Evolutionary conservation across 805 yeast genomes (phyloP).

Genomic region (Blastobotrys attinorum): DNA sequence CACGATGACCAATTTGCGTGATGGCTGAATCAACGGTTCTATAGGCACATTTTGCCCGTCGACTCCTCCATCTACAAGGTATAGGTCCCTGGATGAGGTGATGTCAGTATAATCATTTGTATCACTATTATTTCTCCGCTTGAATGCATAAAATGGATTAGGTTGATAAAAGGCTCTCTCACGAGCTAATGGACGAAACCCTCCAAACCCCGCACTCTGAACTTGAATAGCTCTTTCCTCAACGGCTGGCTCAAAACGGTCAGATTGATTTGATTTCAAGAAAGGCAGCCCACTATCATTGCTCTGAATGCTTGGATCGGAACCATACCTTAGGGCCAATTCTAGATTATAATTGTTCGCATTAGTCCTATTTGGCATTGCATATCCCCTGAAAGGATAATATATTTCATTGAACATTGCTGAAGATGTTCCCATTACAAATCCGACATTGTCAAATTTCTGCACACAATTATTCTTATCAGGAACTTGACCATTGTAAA

Average conservation of each 20-base stretch:
- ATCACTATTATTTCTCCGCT: slow-evolving; percentile 32
- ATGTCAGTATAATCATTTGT: slow-evolving; percentile 27
- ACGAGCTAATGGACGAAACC: slow-evolving; percentile 16
- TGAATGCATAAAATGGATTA: slow-evolving; percentile 52
- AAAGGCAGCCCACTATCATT: not conserved
- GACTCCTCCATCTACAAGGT: slow-evolving; percentile 69
- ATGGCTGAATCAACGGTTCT: slow-evolving; percentile 52
- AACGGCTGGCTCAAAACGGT: not conserved
- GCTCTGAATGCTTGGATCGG: not conserved
- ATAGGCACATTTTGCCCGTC: slow-evolving; percentile 60
- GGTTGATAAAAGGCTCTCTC: slow-evolving; percentile 66
- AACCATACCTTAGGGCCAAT: too few species aligned
- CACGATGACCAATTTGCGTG: slow-evolving; percentile 52
- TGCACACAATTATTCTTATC: slow-evolving; percentile 27
- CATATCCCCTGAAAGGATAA: not conserved
- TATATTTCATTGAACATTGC: slow-evolving; percentile 48
- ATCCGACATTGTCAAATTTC: slow-evolving; percentile 78
- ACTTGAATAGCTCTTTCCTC: not conserved
- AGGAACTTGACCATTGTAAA: not conserved
- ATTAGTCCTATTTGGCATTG: not conserved
- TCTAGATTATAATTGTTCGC: too few species aligned
- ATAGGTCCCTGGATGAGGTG: slow-evolving; percentile 34
- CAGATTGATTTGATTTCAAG: not conserved
- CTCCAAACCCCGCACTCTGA: not conserved
- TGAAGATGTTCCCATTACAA: slow-evolving; percentile 74